Conservation (phyloP, 768 basidiomycete genomes). For the Austroboletus eburneus region DNA sequence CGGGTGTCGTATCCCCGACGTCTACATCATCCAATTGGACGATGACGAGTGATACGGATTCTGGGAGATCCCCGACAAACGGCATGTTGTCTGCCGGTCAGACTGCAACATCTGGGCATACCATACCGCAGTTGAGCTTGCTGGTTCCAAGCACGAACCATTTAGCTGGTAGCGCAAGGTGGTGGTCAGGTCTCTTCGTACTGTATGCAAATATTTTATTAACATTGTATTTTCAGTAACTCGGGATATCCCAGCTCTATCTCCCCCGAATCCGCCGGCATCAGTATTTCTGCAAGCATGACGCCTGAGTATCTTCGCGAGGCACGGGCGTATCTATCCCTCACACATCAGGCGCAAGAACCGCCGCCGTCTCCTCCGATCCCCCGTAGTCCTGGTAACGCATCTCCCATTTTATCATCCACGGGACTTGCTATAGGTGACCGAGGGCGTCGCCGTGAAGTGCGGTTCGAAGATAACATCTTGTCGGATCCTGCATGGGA, state of each 20-base stretch:
- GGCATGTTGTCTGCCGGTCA: slow-evolving; percentile 6
- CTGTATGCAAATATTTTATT: slow-evolving; percentile 1
- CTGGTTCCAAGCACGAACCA: slow-evolving; percentile 21
- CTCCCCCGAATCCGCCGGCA: slow-evolving; percentile 32
- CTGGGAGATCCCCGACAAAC: slow-evolving; percentile 13
- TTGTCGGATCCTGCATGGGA: slow-evolving; percentile 29
- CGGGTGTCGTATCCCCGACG: slow-evolving; percentile 18
- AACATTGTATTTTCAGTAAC: slow-evolving; percentile 12
- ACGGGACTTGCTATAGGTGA: slow-evolving; percentile 25
- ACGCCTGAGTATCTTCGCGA: slow-evolving; percentile 32
- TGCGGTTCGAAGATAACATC: slow-evolving; percentile 33
- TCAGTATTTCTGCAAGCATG: slow-evolving; percentile 27
- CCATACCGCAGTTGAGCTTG: slow-evolving; percentile 26
- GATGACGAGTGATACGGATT: slow-evolving; percentile 21
- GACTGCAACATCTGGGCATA: slow-evolving; percentile 6
- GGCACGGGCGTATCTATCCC: slow-evolving; percentile 30
- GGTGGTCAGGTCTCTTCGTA: background rate
- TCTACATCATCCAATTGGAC: slow-evolving; percentile 30
- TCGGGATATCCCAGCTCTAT: slow-evolving; percentile 29
- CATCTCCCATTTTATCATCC: slow-evolving; percentile 31
- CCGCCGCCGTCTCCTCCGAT: slow-evolving; percentile 6
- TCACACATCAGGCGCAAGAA: slow-evolving; percentile 22
- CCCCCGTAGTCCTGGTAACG: slow-evolving; percentile 19
- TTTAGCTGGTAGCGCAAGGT: slow-evolving; percentile 13
- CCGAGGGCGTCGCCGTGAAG: slow-evolving; percentile 29